These are phyloP conservation scores for Wickerhamomyces canadensis DNA, from an alignment of 805 yeast genomes.

Conservation along the genomic window DNA sequence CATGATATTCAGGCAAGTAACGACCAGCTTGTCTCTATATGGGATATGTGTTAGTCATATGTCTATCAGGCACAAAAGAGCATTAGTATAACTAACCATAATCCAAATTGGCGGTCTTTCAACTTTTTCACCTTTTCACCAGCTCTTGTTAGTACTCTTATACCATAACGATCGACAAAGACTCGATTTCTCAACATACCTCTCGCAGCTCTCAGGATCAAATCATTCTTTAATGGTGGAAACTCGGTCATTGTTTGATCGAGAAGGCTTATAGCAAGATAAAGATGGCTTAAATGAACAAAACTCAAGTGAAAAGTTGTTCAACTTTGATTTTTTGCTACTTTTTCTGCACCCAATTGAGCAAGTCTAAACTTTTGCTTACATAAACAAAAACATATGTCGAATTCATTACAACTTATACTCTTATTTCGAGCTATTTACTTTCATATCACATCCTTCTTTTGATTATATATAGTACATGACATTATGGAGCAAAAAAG, in stretches of 20 bases:
- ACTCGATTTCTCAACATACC: conserved; percentile 32
- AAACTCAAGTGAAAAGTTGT: background rate
- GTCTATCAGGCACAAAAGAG: no score
- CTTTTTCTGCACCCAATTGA: conserved; percentile 58
- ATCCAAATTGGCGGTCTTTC: conserved; percentile 99
- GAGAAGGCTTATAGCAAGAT: background rate
- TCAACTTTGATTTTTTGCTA: background rate
- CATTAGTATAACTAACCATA: no score
- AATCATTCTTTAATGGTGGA: conserved; percentile 80
- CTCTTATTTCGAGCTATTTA: no score
- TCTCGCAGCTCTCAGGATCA: conserved; percentile 84
- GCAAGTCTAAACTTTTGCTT: conserved; percentile 25
- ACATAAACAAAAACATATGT: no score
- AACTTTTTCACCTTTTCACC: conserved; percentile 53
- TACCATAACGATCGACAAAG: background rate
- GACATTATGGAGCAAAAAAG: no score
- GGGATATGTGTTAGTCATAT: conserved; percentile 21
- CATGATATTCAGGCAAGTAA: conserved; percentile 84
- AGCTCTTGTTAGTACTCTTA: background rate
- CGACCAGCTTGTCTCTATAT: conserved; percentile 85
- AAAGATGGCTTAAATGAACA: background rate
- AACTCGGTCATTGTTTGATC: conserved; percentile 33
- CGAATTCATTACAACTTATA: no score
- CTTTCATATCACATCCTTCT: no score
- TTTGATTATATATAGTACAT: no score